Evolutionary conservation across 768 basidiomycete species (phyloP), one percentile per base, ranked within the genome.

Genomic region (Leccinellum rugosiceps): DNA sequence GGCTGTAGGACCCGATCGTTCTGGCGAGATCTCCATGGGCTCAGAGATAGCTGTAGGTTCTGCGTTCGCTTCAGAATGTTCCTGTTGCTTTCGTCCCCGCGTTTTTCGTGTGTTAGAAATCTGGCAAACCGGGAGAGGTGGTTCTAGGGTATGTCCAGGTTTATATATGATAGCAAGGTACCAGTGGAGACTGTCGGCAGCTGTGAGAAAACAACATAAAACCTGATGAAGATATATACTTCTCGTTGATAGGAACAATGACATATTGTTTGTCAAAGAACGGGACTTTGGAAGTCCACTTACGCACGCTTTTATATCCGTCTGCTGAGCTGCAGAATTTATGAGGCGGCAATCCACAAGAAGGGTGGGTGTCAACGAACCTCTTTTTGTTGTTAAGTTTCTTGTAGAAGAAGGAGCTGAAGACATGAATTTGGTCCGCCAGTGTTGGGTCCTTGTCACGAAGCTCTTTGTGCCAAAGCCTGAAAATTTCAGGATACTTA

Each of bases 321-420:
- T 85, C 85, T 38, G 83, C 77, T 26, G 74, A 58, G 55, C 82
- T 83, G 63, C 63, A 53, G 46, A 34, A 43, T 3, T 19, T 9
- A 64, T 72, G 69, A 34, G 19, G 8, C 25, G n/a, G 19, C 6
- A 51, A 30, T 31, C 7, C 21, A 14, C 13, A 56, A 45, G 31
- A 31, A 62, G 4, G 4, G n/a, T n/a, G 32, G 38, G 6, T 4
- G 8, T 54, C 28, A 25, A 68, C 77, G 38, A 68, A 86, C 85
- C 78, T 82, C 68, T 83, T 88, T 62, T 41, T 74, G 53, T 81
- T 72, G 53, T 81, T 87, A 26, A 99, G 74, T 72, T 97, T 96
- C 77, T 95, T 92, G 78, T 95, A 98, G 74, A 99, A 98, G 75
- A 98, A 99, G 0, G 95, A 95, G 71, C 88, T 98, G 77, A 98